Conservation (phyloP, 352 stramenopile species). For the Phytophthora pseudosyringae region DNA sequence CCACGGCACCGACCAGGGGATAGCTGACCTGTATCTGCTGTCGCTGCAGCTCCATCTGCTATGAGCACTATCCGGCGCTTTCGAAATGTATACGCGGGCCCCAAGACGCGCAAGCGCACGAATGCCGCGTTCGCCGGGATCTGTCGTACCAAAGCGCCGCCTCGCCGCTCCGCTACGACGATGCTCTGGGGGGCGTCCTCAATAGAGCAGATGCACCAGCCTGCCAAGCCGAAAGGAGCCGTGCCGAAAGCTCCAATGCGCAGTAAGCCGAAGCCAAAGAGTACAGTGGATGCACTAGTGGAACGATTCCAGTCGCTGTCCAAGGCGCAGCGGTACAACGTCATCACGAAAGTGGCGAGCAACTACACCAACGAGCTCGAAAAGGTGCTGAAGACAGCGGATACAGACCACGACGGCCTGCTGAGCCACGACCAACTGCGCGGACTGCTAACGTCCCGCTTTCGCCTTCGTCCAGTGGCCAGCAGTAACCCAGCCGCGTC, state of each 20-base stretch:
- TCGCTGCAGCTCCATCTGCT: neutral
- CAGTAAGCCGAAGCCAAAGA: slow-evolving; percentile 36
- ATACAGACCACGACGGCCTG: slow-evolving; percentile 73
- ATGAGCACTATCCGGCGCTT: slow-evolving; percentile 30
- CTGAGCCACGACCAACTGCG: slow-evolving; percentile 74
- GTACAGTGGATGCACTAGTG: slow-evolving; percentile 47
- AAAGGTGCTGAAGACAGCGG: slow-evolving; percentile 66
- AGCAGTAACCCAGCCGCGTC: slow-evolving; percentile 46
- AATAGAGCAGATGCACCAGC: slow-evolving; percentile 18
- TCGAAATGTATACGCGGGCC: slow-evolving; percentile 27
- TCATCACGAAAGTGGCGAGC: slow-evolving; percentile 59
- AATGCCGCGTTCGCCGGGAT: slow-evolving; percentile 27
- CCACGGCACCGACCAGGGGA: neutral
- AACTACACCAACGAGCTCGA: slow-evolving; percentile 70
- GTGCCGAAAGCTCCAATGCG: slow-evolving; percentile 15
- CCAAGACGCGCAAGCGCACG: slow-evolving; percentile 35
- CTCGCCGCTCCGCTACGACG: slow-evolving; percentile 25
- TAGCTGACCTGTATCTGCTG: slow-evolving; percentile 18
- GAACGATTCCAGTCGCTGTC: slow-evolving; percentile 69
- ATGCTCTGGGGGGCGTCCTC: slow-evolving; percentile 25
- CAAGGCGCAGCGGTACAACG: slow-evolving; percentile 59
- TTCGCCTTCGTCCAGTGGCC: slow-evolving; percentile 60
- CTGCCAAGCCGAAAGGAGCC: slow-evolving; percentile 23
- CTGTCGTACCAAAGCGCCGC: slow-evolving; percentile 21
- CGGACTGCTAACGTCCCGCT: slow-evolving; percentile 68